Conservation (phyloP, 805 yeast genomes). For the Metschnikowia cerradonensis region DNA sequence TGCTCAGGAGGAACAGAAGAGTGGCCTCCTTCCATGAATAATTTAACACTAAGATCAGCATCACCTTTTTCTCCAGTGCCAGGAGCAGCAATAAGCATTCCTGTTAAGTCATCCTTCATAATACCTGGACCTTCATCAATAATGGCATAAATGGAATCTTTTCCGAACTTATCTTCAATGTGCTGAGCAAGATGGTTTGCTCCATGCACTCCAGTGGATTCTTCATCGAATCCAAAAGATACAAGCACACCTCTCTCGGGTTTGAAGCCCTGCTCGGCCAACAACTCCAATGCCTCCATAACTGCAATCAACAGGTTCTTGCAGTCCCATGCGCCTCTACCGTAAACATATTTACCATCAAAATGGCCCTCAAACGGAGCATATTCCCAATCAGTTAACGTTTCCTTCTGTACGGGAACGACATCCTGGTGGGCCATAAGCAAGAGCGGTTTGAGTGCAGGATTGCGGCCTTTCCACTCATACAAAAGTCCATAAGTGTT, state of each 20-base stretch:
- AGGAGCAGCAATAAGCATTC: slow-evolving; percentile 13
- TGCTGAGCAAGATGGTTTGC: slow-evolving; percentile 10
- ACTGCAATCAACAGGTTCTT: slow-evolving; percentile 65
- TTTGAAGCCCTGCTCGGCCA: slow-evolving; percentile 8
- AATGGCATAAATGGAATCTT: slow-evolving; percentile 16
- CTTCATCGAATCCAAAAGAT: slow-evolving; percentile 19
- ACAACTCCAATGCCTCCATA: slow-evolving; percentile 40
- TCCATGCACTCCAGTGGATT: slow-evolving; percentile 14
- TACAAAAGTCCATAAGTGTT: slow-evolving; percentile 16
- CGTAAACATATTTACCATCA: slow-evolving; percentile 49
- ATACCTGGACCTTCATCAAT: slow-evolving; percentile 19
- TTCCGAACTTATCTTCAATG: slow-evolving; percentile 12
- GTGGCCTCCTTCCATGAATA: slow-evolving; percentile 72
- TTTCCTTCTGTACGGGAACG: slow-evolving; percentile 17
- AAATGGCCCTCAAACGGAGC: slow-evolving; percentile 16
- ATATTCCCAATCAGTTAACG: slow-evolving; percentile 13
- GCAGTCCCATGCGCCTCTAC: slow-evolving; percentile 76
- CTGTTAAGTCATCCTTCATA: slow-evolving; percentile 8
- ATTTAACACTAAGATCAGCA: slow-evolving; percentile 20
- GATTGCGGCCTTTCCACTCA: slow-evolving; percentile 16
- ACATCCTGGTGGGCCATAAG: slow-evolving; percentile 17
- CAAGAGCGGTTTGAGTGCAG: slow-evolving; percentile 15
- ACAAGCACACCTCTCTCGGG: slow-evolving; percentile 14
- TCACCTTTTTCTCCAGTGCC: slow-evolving; percentile 18
- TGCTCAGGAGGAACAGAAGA: slow-evolving; percentile 80